phyloP scores from a whole-genome alignment of 768 basidiomycete species.

The Mycena crocata region DNA sequence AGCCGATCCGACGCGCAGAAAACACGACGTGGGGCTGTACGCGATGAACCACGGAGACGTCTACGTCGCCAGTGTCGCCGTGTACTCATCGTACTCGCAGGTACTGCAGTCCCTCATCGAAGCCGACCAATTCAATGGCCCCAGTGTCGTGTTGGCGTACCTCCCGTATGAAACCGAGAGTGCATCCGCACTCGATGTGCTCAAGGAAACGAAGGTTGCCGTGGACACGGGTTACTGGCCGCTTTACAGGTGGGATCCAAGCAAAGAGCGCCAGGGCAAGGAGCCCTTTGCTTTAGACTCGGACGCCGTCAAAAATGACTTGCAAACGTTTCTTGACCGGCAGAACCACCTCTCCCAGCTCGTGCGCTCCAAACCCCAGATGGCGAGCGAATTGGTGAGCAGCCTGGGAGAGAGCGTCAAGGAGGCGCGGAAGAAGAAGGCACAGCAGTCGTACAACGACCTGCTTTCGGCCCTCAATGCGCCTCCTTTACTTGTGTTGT shows the following conservation, averaged over 20 bases:
- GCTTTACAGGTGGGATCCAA: constrained; percentile 96
- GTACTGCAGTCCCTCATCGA: constrained; percentile 92
- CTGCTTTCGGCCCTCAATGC: constrained; percentile 88
- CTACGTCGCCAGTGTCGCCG: constrained; percentile 94
- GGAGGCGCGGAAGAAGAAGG: constrained; percentile 84
- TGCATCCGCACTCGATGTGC: constrained; percentile 84
- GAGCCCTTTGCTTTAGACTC: constrained; percentile 95
- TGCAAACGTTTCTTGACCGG: constrained; percentile 93
- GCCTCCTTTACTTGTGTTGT: constrained; percentile 90
- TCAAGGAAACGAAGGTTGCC: constrained; percentile 97
- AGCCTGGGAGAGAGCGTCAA: constrained; percentile 87
- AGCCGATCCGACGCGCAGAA: constrained; percentile 79
- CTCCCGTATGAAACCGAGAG: constrained; percentile 88
- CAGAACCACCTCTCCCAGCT: constrained; percentile 98
- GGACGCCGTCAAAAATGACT: constrained; percentile 92
- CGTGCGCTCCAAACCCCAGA: constrained; percentile 79
- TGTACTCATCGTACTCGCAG: constrained; percentile 96
- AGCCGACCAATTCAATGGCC: constrained; percentile 90
- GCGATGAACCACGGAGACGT: constrained; percentile 99
- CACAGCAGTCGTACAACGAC: constrained; percentile 85
- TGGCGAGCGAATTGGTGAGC: constrained; percentile 85
- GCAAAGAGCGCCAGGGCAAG: constrained; percentile 76
- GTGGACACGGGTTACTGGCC: constrained; percentile 99
- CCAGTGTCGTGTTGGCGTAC: constrained; percentile 93
- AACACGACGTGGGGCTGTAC: constrained; percentile 97